Percentiles rank a stretch among this genome's conserved stretches.
Conservation (phyloP, 306 rosid species). For the Quercus cerris region DNA sequence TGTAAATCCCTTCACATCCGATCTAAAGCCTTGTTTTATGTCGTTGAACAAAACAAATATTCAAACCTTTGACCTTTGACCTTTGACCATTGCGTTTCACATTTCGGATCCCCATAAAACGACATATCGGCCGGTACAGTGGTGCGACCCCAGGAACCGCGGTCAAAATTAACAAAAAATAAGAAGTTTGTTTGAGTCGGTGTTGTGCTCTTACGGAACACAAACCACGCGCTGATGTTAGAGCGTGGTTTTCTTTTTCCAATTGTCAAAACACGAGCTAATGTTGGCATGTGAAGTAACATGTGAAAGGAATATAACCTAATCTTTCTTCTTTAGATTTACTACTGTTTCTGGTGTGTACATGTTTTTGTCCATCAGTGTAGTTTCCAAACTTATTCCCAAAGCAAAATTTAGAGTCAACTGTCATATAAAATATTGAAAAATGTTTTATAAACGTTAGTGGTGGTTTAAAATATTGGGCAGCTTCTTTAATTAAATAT, state of each 20-base stretch:
- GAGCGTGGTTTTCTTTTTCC: not conserved
- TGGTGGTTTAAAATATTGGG: too few relatives aligned
- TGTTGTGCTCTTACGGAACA: not conserved
- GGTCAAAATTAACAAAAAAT: not conserved
- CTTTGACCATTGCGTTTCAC: constrained; percentile 24
- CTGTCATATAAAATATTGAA: too few relatives aligned
- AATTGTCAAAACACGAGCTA: not conserved
- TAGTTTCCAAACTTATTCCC: not conserved
- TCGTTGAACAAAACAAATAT: constrained; percentile 26
- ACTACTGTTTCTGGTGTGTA: too few relatives aligned
- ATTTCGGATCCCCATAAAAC: constrained; percentile 26
- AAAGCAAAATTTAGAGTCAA: constrained; percentile 4
- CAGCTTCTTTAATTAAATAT: too few relatives aligned
- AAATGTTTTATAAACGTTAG: too few relatives aligned
- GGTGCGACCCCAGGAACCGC: not conserved
- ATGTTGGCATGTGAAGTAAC: constrained; percentile 4
- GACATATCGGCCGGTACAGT: constrained; percentile 19
- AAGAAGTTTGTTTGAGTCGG: constrained; percentile 10
- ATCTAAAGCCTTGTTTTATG: constrained; percentile 9
- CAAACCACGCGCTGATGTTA: constrained; percentile 1
- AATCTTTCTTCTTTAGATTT: not conserved
- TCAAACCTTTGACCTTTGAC: constrained; percentile 54
- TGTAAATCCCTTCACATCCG: not conserved
- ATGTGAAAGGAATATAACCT: constrained; percentile 19
- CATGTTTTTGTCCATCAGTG: not conserved